Percentiles rank a stretch among this genome's conserved stretches.
phyloP scores from a whole-genome alignment of 768 basidiomycete genomes.

The Terana coerulea region DNA sequence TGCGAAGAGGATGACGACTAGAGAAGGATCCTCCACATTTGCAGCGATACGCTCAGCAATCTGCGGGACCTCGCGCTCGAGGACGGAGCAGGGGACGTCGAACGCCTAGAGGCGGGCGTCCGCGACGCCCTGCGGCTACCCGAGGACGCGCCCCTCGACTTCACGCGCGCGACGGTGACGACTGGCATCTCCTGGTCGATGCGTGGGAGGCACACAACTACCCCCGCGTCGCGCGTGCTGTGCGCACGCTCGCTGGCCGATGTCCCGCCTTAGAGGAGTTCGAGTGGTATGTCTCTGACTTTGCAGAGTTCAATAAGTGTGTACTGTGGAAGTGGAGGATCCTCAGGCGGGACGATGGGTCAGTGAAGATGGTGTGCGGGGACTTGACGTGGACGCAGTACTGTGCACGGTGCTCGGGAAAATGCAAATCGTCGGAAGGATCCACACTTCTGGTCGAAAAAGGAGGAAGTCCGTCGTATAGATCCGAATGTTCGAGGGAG shows the following conservation, averaged over 20 bases:
- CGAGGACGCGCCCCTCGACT: neutral
- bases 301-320: neutral
- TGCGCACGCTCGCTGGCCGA: neutral
- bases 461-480: too few relatives aligned
- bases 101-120: neutral
- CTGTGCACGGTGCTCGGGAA: too few relatives aligned
- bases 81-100: too few relatives aligned
- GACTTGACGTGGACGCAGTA: neutral
- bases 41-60: too few relatives aligned
- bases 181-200: neutral
- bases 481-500: too few relatives aligned
- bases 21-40: too few relatives aligned
- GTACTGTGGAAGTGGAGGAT: neutral
- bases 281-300: slow-evolving; percentile 4
- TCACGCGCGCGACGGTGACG: neutral
- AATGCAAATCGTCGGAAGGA: too few relatives aligned
- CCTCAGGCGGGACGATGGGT: neutral
- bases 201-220: slow-evolving; percentile 8
- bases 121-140: neutral
- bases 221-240: neutral
- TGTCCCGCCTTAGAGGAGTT: slow-evolving; percentile 3
- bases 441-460: too few relatives aligned
- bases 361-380: neutral
- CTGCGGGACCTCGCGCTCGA: neutral
- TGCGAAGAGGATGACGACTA: too few relatives aligned